phyloP scores from a whole-genome alignment of 805 yeast genomes.

The Candida endomychidarum region DNA sequence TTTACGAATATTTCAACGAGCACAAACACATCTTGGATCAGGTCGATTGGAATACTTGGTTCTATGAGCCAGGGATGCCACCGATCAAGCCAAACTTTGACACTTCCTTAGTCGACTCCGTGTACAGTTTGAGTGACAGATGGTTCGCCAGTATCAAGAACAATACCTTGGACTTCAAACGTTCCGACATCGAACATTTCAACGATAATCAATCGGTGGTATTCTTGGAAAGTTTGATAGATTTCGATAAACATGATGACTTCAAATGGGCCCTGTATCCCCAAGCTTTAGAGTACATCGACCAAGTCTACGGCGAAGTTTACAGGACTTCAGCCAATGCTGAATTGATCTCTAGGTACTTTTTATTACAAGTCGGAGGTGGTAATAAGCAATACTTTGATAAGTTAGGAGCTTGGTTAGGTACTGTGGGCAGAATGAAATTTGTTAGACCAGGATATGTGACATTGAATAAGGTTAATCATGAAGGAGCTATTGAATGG shows the following conservation, averaged over 20 bases:
- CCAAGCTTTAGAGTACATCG: slow-evolving; percentile 32
- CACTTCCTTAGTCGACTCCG: slow-evolving; percentile 73
- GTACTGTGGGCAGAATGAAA: slow-evolving; percentile 93
- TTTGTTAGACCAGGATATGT: slow-evolving; percentile 86
- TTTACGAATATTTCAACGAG: slow-evolving; percentile 62
- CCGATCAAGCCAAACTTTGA: slow-evolving; percentile 77
- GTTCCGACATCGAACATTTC: slow-evolving; percentile 55
- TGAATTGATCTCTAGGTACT: slow-evolving; percentile 81
- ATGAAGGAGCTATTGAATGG: slow-evolving; percentile 61
- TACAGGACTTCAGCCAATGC: slow-evolving; percentile 64
- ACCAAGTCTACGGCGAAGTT: slow-evolving; percentile 30
- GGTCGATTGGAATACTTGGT: slow-evolving; percentile 86
- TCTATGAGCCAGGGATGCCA: slow-evolving; percentile 82
- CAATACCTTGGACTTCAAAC: slow-evolving; percentile 35
- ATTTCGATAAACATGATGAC: slow-evolving; percentile 42
- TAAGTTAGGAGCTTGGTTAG: slow-evolving; percentile 76
- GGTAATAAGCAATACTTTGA: slow-evolving; percentile 46
- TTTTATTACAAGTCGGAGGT: slow-evolving; percentile 60
- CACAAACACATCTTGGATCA: slow-evolving; percentile 54
- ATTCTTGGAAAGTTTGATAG: slow-evolving; percentile 67
- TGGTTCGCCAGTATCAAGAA: slow-evolving; percentile 52
- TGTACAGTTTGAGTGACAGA: slow-evolving; percentile 59
- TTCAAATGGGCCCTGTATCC: slow-evolving; percentile 39
- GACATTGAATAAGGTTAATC: slow-evolving; percentile 62
- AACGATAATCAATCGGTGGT: slow-evolving; percentile 77